Conservation (phyloP, 2,329 filamentous ascomycete species). For the Geoglossum cookeanum region DNA sequence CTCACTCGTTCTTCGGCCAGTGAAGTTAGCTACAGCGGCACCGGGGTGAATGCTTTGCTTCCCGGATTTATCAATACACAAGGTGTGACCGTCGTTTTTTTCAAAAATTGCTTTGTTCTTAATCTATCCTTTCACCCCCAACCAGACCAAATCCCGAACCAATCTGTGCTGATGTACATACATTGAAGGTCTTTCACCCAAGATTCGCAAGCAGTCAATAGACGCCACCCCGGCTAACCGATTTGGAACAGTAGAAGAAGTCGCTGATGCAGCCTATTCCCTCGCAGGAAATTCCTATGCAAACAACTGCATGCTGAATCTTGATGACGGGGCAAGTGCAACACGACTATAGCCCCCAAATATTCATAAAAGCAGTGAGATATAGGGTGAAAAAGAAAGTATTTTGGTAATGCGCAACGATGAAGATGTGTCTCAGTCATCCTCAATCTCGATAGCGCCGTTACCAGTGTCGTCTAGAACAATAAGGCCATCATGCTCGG, state of each 20-base stretch:
- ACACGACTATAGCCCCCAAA: slow-evolving; percentile 17
- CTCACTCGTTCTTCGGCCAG: slow-evolving; percentile 48
- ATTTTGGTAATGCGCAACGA: background rate
- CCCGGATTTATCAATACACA: slow-evolving; percentile 68
- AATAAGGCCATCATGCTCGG: slow-evolving; percentile 21
- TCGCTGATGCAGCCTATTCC: slow-evolving; percentile 68
- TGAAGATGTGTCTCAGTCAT: slow-evolving; percentile 13
- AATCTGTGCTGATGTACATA: slow-evolving; percentile 18
- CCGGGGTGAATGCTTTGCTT: slow-evolving; percentile 63
- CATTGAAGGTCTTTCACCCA: slow-evolving; percentile 25
- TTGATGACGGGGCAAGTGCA: slow-evolving; percentile 70
- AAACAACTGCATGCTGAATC: slow-evolving; percentile 70
- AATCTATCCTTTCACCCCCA: background rate
- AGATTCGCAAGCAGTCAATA: slow-evolving; percentile 17
- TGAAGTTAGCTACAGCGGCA: slow-evolving; percentile 38
- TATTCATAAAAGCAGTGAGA: background rate
- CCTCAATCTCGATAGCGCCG: slow-evolving; percentile 47
- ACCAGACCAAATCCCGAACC: background rate
- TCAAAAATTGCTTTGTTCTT: slow-evolving; percentile 5
- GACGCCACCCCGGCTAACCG: slow-evolving; percentile 43
- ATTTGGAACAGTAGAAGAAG: slow-evolving; percentile 48
- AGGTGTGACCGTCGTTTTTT: slow-evolving; percentile 34
- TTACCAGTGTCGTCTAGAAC: slow-evolving; percentile 27
- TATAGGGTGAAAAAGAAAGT: background rate
- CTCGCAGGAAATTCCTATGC: slow-evolving; percentile 62